Percentiles rank a stretch among this genome's conserved stretches.
Evolutionary conservation across 1,284 basidiomycete genomes (phyloP).

Genomic region (Cryptococcus amylolentus): DNA sequence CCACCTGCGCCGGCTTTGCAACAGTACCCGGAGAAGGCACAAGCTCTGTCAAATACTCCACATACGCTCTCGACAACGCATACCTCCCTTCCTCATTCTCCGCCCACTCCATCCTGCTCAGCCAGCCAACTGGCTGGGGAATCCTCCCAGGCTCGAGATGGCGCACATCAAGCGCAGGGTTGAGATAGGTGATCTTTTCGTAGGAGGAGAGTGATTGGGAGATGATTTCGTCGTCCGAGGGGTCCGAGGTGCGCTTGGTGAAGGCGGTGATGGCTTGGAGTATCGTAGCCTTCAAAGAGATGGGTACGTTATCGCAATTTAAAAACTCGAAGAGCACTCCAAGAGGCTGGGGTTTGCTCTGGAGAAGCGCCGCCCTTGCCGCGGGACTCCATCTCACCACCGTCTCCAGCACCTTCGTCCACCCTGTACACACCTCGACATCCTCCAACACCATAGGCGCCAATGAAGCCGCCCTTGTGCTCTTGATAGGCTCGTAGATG

Average conservation of each 20-base stretch:
- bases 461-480: constrained; percentile 19
- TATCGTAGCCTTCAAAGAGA: constrained; percentile 87
- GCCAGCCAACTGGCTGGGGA: constrained; percentile 39
- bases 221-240: constrained; percentile 70
- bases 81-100: constrained; percentile 75
- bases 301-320: constrained; percentile 69
- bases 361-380: constrained; percentile 53
- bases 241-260: constrained; percentile 60
- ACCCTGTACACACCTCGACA: constrained; percentile 30
- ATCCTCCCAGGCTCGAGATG: constrained; percentile 23
- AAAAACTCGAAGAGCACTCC: constrained; percentile 72
- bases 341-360: constrained; percentile 73
- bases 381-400: constrained; percentile 68
- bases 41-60: constrained; percentile 75
- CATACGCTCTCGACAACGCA: constrained; percentile 82
- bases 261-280: constrained; percentile 83
- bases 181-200: constrained; percentile 70
- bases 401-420: constrained; percentile 62
- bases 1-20: too few relatives aligned
- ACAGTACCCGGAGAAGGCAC: constrained; percentile 52
- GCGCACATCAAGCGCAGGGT: constrained; percentile 34
- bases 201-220: constrained; percentile 57
- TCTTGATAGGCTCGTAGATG: constrained; percentile 37
- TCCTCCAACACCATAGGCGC: constrained; percentile 38
- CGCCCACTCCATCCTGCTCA: constrained; percentile 62